Evolutionary conservation across 2,329 filamentous ascomycete genomes (phyloP), one percentile per base, ranked within the genome.

Genomic region (Diaporthe ilicicola): DNA sequence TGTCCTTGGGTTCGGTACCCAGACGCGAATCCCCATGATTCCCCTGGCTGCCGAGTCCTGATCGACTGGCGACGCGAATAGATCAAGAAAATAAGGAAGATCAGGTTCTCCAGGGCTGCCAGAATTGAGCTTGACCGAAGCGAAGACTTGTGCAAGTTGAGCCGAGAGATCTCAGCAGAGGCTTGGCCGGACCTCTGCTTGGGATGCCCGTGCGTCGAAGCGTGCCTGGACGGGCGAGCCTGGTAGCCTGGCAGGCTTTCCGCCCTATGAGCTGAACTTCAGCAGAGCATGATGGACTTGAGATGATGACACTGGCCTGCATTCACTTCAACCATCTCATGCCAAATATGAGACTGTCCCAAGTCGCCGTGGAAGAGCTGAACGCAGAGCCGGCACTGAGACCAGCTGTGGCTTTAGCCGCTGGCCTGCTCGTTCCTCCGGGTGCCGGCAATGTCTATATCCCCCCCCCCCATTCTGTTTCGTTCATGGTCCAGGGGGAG

Each of bases 61-160:
- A 62, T 62, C 59, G 42, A 62, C 59, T 34, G 42, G 48, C 32
- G 59, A 62, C 32, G 59, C 59, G 59, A 62, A 62, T 12, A 34
- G 27, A 62, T 48, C 59, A 62, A 9, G 64, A 17, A 29, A n/a
- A 53, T 67, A 48, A 54, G 12, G 48, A 19, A 39, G 64, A 67
- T 67, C 64, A 34, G 22, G 64, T 44, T 42, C 48, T 50, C 12
- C 12, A 32, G 39, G 59, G 19, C 27, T 12, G 34, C n/a, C 24
- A 15, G 8, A 44, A 19, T 13, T 34, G 9, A 34, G 7, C 3
- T 17, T 48, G 59, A 12, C 13, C 27, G 19, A 17, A 48, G n/a
- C 27, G 19, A 17, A 48, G n/a, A 56, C 54, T 15, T 34, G 32
- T 34, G 32, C 19, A 62, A 10, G 1, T 8, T 22, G 7, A 48